A percentile compares a stretch with the other conserved stretches of the same genome.
These are phyloP conservation scores for Ceratocystis diversiconidia DNA, from an alignment of 2,329 filamentous ascomycete species.

Conservation along the genomic window DNA sequence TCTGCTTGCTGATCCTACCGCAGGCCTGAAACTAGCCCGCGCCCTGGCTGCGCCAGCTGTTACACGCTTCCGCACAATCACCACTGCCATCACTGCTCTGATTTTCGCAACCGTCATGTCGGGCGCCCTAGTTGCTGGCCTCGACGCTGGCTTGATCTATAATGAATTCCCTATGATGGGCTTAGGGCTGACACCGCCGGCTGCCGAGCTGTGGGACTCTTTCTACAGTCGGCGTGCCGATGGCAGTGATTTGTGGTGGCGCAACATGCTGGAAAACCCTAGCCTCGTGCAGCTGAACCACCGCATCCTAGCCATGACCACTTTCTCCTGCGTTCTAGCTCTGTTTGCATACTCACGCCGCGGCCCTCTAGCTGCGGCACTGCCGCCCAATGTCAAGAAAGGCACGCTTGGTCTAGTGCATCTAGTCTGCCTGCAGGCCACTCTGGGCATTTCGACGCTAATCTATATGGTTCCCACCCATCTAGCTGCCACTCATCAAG, in stretches of 20 bases:
- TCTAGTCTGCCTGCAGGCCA: constrained; percentile 66
- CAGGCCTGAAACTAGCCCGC: constrained; percentile 45
- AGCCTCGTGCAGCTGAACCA: constrained; percentile 92
- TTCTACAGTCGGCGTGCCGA: constrained; percentile 75
- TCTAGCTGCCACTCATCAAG: constrained; percentile 83
- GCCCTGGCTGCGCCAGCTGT: constrained; percentile 54
- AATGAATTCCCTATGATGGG: constrained; percentile 99
- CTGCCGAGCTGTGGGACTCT: constrained; percentile 65
- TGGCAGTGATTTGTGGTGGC: constrained; percentile 78
- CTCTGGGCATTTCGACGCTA: constrained; percentile 76
- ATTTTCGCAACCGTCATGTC: constrained; percentile 88
- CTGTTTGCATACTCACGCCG: constrained; percentile 71
- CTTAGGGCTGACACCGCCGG: constrained; percentile 63
- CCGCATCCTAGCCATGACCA: constrained; percentile 78
- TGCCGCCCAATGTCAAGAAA: constrained; percentile 51
- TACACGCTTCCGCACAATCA: constrained; percentile 56
- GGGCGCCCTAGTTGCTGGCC: constrained; percentile 79
- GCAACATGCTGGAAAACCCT: constrained; percentile 95
- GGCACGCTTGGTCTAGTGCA: constrained; percentile 70
- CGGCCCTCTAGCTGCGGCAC: constrained; percentile 39
- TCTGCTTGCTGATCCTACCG: constrained; percentile 52
- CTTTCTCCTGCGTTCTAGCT: constrained; percentile 65
- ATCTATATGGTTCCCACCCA: constrained; percentile 87
- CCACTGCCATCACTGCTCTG: constrained; percentile 55
- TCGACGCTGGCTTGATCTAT: constrained; percentile 95